Conservation (phyloP, 331 rosid genomes). For the Malus hybrid region DNA sequence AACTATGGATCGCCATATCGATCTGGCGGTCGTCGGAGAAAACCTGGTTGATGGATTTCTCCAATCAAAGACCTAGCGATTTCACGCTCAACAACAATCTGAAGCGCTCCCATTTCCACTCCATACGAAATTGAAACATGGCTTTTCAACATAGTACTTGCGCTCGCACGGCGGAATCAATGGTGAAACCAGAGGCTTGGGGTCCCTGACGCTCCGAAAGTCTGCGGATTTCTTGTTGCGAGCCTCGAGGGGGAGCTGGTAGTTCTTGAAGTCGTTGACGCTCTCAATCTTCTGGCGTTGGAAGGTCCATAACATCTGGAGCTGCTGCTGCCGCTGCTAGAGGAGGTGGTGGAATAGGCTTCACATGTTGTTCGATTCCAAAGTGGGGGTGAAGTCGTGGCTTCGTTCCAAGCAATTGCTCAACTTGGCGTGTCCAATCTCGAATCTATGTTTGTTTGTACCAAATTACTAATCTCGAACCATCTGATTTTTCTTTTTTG, state of each 20-base stretch:
- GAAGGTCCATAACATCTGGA: slow-evolving; percentile 92
- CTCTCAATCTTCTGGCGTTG: slow-evolving; percentile 90
- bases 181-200: slow-evolving; percentile 4
- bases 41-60: background rate
- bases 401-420: too few species aligned
- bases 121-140: slow-evolving; percentile 76
- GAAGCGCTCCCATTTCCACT: slow-evolving; percentile 63
- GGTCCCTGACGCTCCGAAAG: slow-evolving; percentile 31
- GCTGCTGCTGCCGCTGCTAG: slow-evolving; percentile 89
- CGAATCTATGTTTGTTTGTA: too few species aligned
- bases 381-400: too few species aligned
- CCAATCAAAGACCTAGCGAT: slow-evolving; percentile 72
- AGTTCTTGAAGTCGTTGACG: slow-evolving; percentile 92
- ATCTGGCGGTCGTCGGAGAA: too few species aligned
- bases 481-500: too few species aligned
- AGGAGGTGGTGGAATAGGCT: slow-evolving; percentile 77
- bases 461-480: too few species aligned
- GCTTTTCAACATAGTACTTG: slow-evolving; percentile 42
- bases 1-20: too few species aligned
- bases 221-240: slow-evolving; percentile 22
- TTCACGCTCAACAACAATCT: slow-evolving; percentile 86
- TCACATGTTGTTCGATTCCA: too few species aligned
- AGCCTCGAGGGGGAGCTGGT: slow-evolving; percentile 69
- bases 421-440: too few species aligned
- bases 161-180: slow-evolving; percentile 70